Conservation (phyloP, 371 early-diverging fungal genomes). For the Mucor irregularis region DNA sequence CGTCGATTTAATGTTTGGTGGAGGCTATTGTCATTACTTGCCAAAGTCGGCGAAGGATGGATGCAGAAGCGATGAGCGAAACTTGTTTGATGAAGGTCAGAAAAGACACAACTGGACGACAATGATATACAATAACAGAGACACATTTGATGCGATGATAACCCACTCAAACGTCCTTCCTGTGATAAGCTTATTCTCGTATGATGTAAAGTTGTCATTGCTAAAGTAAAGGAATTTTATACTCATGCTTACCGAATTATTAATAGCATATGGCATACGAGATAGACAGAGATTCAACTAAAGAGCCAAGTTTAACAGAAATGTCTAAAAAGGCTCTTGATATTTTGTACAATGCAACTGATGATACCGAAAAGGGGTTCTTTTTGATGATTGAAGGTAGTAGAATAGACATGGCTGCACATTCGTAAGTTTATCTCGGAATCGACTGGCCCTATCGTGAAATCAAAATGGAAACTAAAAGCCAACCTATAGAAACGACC, state of each 20-base stretch:
- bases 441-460: not conserved
- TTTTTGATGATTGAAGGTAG: conserved; percentile 97
- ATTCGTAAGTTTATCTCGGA: conserved; percentile 45
- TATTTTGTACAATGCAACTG: conserved; percentile 52
- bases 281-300: conserved; percentile 73
- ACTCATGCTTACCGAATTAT: not conserved
- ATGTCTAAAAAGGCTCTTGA: conserved; percentile 83
- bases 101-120: conserved; percentile 59
- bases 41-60: conserved; percentile 57
- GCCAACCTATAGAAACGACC: conserved; percentile 72
- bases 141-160: conserved; percentile 61
- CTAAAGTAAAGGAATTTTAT: not conserved
- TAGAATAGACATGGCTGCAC: conserved; percentile 88
- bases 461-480: not conserved
- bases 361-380: conserved; percentile 67
- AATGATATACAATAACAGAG: conserved; percentile 48
- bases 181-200: conserved; percentile 69
- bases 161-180: conserved; percentile 57
- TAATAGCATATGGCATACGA: conserved; percentile 84
- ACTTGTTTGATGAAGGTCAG: conserved; percentile 60
- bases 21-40: conserved; percentile 86
- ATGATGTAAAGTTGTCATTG: conserved; percentile 2
- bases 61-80: conserved; percentile 79
- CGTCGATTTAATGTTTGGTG: conserved; percentile 91
- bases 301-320: conserved; percentile 82